phyloP scores from a whole-genome alignment of 768 basidiomycete genomes.

The Macrolepiota fuliginosa region DNA sequence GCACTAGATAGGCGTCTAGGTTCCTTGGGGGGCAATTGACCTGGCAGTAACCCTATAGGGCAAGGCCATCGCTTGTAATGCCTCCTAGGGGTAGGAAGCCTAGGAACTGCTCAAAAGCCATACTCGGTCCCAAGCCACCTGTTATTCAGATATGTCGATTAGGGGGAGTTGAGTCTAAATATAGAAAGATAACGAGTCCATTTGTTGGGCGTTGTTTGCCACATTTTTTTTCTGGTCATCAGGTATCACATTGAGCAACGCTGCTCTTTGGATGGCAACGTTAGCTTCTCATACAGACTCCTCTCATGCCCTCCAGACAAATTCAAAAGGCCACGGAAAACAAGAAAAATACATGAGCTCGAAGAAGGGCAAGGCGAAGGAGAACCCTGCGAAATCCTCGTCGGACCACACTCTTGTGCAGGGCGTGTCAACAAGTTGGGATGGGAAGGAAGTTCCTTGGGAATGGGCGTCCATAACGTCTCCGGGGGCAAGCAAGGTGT shows the following conservation, averaged over 20 bases:
- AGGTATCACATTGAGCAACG: slow-evolving; percentile 3
- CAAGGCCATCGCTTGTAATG: too few relatives aligned
- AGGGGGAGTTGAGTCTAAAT: neutral
- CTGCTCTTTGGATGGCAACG: slow-evolving; percentile 16
- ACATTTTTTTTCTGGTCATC: slow-evolving; percentile 30
- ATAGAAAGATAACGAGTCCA: slow-evolving; percentile 13
- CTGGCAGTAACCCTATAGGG: too few relatives aligned
- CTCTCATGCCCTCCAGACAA: slow-evolving; percentile 14
- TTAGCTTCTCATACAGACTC: slow-evolving; percentile 11
- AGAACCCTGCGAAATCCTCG: slow-evolving; percentile 22
- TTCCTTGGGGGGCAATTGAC: too few relatives aligned
- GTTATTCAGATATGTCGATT: too few relatives aligned
- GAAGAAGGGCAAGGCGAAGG: slow-evolving; percentile 52
- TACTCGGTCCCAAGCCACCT: too few relatives aligned
- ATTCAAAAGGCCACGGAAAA: slow-evolving; percentile 13
- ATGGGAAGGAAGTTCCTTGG: slow-evolving; percentile 42
- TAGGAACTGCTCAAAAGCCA: too few relatives aligned
- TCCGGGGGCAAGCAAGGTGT: slow-evolving; percentile 55
- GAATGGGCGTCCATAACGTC: slow-evolving; percentile 74
- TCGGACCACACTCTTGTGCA: slow-evolving; percentile 13
- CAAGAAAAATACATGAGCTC: slow-evolving; percentile 22
- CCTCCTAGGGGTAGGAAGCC: too few relatives aligned
- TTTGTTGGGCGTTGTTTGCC: slow-evolving; percentile 34
- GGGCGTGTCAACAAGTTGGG: slow-evolving; percentile 19
- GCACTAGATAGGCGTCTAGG: neutral